phyloP scores from a whole-genome alignment of 1,284 basidiomycete species.

The Anthracocystis setariae region DNA sequence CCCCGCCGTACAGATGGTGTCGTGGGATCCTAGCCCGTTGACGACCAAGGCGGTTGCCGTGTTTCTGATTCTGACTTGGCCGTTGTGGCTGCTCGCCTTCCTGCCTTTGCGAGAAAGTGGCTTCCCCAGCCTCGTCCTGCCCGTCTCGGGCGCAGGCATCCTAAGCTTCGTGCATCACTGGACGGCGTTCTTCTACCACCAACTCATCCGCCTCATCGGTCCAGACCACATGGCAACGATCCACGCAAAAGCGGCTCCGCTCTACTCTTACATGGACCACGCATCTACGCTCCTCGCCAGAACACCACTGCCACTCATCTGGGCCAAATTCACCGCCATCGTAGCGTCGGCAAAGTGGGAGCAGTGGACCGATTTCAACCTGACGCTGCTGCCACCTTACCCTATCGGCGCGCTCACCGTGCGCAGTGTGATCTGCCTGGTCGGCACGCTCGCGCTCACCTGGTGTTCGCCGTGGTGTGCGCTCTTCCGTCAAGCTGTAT shows the following conservation, averaged over 20 bases:
- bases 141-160: slow-evolving; percentile 36
- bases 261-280: slow-evolving; percentile 17
- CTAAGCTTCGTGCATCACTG: slow-evolving; percentile 1
- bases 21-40: slow-evolving; percentile 50
- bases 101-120: slow-evolving; percentile 44
- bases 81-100: slow-evolving; percentile 61
- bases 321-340: slow-evolving; percentile 3
- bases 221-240: slow-evolving; percentile 15
- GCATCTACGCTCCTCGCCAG: slow-evolving; percentile 14
- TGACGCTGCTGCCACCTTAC: slow-evolving; percentile 60
- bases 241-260: slow-evolving; percentile 22
- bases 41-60: slow-evolving; percentile 48
- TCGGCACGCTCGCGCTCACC: slow-evolving; percentile 60
- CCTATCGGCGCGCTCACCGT: slow-evolving; percentile 61
- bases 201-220: slow-evolving; percentile 25
- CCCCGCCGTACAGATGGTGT: slow-evolving; percentile 49
- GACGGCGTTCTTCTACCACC: slow-evolving; percentile 15
- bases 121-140: slow-evolving; percentile 41
- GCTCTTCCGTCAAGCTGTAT: slow-evolving; percentile 61
- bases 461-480: slow-evolving; percentile 67
- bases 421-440: slow-evolving; percentile 56
- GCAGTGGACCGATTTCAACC: slow-evolving; percentile 38
- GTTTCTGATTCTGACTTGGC: slow-evolving; percentile 63
- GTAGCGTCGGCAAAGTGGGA: slow-evolving; percentile 16
- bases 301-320: slow-evolving; percentile 24